A percentile compares a stretch with the other conserved stretches of the same genome.
Conservation (phyloP, 2,329 filamentous ascomycete species). For the Chaetomium sp. region DNA sequence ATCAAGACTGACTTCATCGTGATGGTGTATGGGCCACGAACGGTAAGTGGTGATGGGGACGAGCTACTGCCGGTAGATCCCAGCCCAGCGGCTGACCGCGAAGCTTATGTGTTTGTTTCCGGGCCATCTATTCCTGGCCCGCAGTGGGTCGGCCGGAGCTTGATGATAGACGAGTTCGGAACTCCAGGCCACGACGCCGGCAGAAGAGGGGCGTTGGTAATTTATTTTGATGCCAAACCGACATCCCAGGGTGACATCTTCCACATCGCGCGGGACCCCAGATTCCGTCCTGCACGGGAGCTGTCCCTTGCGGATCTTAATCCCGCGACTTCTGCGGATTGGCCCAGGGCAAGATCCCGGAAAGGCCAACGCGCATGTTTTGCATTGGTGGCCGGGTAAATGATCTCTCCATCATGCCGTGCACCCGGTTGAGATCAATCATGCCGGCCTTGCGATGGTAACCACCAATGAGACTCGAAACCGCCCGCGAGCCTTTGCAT, state of each 20-base stretch:
- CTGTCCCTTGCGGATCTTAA: background rate
- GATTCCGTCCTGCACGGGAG: slow-evolving; percentile 9
- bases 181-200: background rate
- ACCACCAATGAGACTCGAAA: background rate
- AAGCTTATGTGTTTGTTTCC: background rate
- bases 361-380: background rate
- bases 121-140: background rate
- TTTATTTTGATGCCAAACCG: slow-evolving; percentile 12
- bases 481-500: background rate
- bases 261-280: slow-evolving; percentile 10
- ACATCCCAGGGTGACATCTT: slow-evolving; percentile 1
- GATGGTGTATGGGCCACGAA: background rate
- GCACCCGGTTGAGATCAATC: background rate
- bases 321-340: background rate
- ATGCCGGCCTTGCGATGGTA: background rate
- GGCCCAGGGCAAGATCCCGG: background rate
- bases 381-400: background rate
- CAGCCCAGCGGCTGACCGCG: background rate
- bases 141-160: background rate
- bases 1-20: slow-evolving; percentile 26
- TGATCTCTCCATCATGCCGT: background rate
- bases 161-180: slow-evolving; percentile 1
- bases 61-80: background rate
- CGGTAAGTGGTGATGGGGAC: background rate
- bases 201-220: slow-evolving; percentile 13